phyloP scores from a whole-genome alignment of 139 green algal species.

The Asterochloris erici region DNA sequence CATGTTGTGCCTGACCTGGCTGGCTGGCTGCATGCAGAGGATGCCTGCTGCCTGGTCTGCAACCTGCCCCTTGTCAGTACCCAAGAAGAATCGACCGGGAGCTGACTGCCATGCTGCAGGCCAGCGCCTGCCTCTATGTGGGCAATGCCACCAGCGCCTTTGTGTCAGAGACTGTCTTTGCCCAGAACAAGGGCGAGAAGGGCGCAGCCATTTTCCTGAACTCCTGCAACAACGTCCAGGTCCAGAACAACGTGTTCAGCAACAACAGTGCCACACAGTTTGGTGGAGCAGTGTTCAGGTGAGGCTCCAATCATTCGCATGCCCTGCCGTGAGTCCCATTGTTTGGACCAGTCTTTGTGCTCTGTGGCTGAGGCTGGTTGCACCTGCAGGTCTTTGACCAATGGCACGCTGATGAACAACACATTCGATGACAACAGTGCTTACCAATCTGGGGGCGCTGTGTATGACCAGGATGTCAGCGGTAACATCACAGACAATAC shows the following conservation, averaged over 20 bases:
- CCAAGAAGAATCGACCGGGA: too few species aligned
- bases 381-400: not conserved
- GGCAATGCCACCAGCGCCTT: too few species aligned
- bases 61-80: too few species aligned
- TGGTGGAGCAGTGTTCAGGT: constrained; percentile 14
- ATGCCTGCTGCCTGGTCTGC: too few species aligned
- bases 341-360: too few species aligned
- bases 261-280: constrained; percentile 10
- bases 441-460: constrained; percentile 4
- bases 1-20: too few species aligned
- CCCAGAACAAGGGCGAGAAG: constrained; percentile 6
- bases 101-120: too few species aligned
- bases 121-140: too few species aligned
- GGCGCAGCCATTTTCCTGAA: not conserved
- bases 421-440: constrained; percentile 4
- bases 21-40: too few species aligned
- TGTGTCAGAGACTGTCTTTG: not conserved
- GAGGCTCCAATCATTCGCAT: not conserved
- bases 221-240: not conserved
- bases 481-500: constrained; percentile 15
- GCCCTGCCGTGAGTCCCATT: too few species aligned
- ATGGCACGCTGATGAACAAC: not conserved
- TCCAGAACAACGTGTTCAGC: constrained; percentile 8
- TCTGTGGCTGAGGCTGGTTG: too few species aligned
- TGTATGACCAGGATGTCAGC: constrained; percentile 11